Evolutionary conservation across 306 rosid species (phyloP), one percentile per base, ranked within the genome.

Genomic region (Fragaria iinumae): DNA sequence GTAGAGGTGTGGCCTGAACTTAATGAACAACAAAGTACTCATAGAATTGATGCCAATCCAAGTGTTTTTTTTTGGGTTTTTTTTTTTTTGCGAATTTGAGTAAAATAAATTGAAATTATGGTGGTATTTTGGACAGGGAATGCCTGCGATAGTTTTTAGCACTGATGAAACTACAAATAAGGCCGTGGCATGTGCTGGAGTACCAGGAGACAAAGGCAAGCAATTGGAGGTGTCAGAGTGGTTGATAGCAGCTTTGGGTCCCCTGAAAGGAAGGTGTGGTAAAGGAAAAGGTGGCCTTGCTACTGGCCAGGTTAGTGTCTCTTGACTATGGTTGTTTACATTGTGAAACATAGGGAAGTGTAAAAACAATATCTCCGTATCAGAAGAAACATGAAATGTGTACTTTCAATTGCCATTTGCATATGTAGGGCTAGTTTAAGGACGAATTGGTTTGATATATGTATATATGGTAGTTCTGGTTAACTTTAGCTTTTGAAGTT

Each of bases 281-380:
- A 95, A 88, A 81, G 99, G 99, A 71, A 95, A 92, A 80, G 89
- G 90, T 57, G 99, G 99, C 74, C 96, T 95, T 74, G 99, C 98
- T 34, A 80, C 98, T 1, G 99, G 99, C 79, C 99, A 95, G 99
- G 99, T 95, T 77, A 64, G 89, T 83, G 86, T 59, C 63, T 49
- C 21, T 66, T 57, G 53, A 57, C 50, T 4, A 52, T 36, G 23
- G 18, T 38, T 27, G 32, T 72, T 13, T 20, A 56, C 14, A 21
- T 21, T 14, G 32, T 56, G 17, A 66, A 64, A 38, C 17, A 20
- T 39, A 67, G 49, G 50, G 18, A 18, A 67, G 32, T 11, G 50
- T 67, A 67, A 41, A 41, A 38, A 38, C 11, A 12, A 18, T 18
- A 10, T 18, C 45, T 66, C 48, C 38, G 29, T 3, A 18, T 20